These are phyloP conservation scores for Fusarium sp. DNA, from an alignment of 2,329 filamentous ascomycete genomes.

Conservation along the genomic window DNA sequence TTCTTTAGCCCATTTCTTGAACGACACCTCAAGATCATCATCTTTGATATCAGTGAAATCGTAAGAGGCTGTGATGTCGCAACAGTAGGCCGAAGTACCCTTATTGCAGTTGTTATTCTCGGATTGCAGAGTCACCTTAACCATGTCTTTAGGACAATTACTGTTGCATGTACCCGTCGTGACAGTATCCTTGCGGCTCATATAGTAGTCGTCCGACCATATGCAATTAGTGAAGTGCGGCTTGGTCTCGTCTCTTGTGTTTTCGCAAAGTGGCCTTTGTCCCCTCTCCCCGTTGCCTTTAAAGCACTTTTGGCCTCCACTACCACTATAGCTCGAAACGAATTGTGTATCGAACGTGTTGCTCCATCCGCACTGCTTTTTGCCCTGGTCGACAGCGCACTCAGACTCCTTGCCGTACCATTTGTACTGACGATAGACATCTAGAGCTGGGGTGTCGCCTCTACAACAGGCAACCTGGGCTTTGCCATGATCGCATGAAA, in stretches of 20 bases:
- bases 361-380: neutral
- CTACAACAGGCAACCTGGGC: neutral
- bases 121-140: neutral
- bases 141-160: neutral
- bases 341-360: neutral
- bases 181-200: neutral
- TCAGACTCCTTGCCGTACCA: neutral
- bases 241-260: neutral
- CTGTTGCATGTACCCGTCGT: neutral
- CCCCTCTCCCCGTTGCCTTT: neutral
- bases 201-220: neutral
- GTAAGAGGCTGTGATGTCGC: neutral
- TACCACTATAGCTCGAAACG: neutral
- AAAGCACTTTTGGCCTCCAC: neutral
- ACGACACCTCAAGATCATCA: neutral
- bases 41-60: neutral
- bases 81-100: slow-evolving; percentile 7
- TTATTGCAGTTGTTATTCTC: neutral
- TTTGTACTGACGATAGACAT: slow-evolving; percentile 2
- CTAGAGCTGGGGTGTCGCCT: neutral
- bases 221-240: neutral
- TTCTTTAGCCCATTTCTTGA: neutral
- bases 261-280: neutral
- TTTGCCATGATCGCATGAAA: neutral
- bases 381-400: neutral